Evolutionary conservation across 495 filamentous ascomycete genomes (phyloP).

Genomic region (Podospora comata): DNA sequence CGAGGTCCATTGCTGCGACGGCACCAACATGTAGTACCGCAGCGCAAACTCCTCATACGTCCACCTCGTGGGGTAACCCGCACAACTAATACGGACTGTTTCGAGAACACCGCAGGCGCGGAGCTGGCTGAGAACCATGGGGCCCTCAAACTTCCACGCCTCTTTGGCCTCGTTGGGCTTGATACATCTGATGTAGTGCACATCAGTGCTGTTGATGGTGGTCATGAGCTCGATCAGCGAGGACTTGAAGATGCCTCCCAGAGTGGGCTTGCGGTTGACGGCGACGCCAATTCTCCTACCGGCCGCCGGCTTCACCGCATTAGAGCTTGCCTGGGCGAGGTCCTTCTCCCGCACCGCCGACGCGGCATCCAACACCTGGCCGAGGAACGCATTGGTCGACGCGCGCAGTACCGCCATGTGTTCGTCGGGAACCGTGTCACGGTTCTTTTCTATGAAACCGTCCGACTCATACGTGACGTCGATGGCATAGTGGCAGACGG

Average conservation of each 20-base stretch:
- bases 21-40: constrained; percentile 97
- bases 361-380: constrained; percentile 79
- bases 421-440: constrained; percentile 97
- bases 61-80: constrained; percentile 96
- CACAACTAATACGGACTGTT: constrained; percentile 96
- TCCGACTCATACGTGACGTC: constrained; percentile 99
- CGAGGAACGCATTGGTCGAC: constrained; percentile 82
- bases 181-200: constrained; percentile 99
- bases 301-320: constrained; percentile 64
- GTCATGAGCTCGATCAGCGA: constrained; percentile 97
- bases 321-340: constrained; percentile 60
- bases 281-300: constrained; percentile 85
- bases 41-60: constrained; percentile 98
- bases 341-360: constrained; percentile 89
- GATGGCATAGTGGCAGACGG: constrained; percentile 97
- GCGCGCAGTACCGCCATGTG: constrained; percentile 87
- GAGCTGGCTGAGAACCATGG: constrained; percentile 97
- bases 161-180: constrained; percentile 98
- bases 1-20: constrained; percentile 84
- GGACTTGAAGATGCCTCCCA: constrained; percentile 97
- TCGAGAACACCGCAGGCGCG: constrained; percentile 98
- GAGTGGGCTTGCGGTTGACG: constrained; percentile 91
- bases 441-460: constrained; percentile 99
- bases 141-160: constrained; percentile 97
- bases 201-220: constrained; percentile 96